phyloP scores from a whole-genome alignment of 2,329 filamentous ascomycete species.

The Waltergamsia citrina region DNA sequence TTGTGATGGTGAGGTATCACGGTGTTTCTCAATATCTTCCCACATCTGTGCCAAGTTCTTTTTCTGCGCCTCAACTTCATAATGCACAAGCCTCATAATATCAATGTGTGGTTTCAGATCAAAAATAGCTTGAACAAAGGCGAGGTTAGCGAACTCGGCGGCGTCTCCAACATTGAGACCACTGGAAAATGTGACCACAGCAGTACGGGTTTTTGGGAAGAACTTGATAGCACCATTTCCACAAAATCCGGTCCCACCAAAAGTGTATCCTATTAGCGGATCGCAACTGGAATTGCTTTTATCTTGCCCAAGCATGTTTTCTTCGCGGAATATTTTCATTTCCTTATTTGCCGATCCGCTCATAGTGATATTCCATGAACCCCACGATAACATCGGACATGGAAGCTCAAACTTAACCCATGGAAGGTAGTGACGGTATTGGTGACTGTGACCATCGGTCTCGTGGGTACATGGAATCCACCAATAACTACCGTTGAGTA shows the following conservation, averaged over 20 bases:
- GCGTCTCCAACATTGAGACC: not conserved
- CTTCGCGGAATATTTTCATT: not conserved
- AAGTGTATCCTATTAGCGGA: not conserved
- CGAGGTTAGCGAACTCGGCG: not conserved
- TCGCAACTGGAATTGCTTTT: no score
- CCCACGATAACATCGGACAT: not conserved
- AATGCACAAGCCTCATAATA: not conserved
- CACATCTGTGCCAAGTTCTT: not conserved
- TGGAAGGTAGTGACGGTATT: not conserved
- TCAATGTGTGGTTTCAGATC: not conserved
- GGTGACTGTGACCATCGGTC: not conserved
- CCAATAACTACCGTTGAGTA: not conserved
- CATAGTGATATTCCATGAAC: not conserved
- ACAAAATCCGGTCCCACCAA: not conserved
- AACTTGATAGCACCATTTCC: not conserved
- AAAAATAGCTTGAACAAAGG: not conserved
- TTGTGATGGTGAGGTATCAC: not conserved
- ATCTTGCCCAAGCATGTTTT: not conserved
- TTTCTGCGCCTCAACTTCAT: not conserved
- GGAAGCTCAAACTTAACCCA: not conserved
- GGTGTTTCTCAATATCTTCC: not conserved
- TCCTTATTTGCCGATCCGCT: not conserved
- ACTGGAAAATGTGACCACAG: not conserved
- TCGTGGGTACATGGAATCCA: not conserved
- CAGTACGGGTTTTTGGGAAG: not conserved